Evolutionary conservation across 1,284 basidiomycete genomes (phyloP), one percentile per base, ranked within the genome.

Genomic region (Fomes fomentarius): DNA sequence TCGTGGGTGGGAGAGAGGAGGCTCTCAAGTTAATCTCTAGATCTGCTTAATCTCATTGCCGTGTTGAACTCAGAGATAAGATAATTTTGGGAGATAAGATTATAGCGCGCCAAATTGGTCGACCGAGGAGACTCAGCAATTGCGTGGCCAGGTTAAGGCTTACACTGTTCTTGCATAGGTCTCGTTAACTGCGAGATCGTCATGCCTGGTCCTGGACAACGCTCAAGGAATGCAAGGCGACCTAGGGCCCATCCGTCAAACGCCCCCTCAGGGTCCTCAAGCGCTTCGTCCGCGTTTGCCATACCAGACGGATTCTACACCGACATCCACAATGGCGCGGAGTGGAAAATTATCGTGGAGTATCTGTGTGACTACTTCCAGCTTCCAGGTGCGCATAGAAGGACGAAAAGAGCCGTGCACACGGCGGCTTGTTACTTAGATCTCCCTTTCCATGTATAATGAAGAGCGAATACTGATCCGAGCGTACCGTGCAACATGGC

Each of bases 341-440:
- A 74, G 9, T 87, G 83, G 84, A 69, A 71, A 45, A 57, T 64
- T 0, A 69, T 80, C 21, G 77, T 80, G 9, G 63, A 74, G n/a
- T 66, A 78, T 8, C 68, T 86, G 0, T 85, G 83, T 58, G 65
- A 70, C 1, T 66, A 73, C 54, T 79, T 84, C 56, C 67, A 79
- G 0, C 64, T 86, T 5, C 84, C 84, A 52, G 83, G 84, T 79
- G 58, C 19, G 76, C 54, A 22, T 38, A 17, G n/a, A n/a, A n/a
- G n/a, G n/a, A n/a, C n/a, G n/a, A n/a, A n/a, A n/a, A n/a, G n/a
- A n/a, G n/a, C n/a, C n/a, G n/a, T n/a, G n/a, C n/a, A n/a, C n/a
- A n/a, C n/a, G n/a, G n/a, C n/a, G n/a, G n/a, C n/a, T n/a, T n/a
- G n/a, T n/a, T n/a, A n/a, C n/a, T n/a, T n/a, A n/a, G n/a, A n/a